Evolutionary conservation across 1,284 basidiomycete genomes (phyloP), one percentile per base, ranked within the genome.

Genomic region (Thelephora terrestris): DNA sequence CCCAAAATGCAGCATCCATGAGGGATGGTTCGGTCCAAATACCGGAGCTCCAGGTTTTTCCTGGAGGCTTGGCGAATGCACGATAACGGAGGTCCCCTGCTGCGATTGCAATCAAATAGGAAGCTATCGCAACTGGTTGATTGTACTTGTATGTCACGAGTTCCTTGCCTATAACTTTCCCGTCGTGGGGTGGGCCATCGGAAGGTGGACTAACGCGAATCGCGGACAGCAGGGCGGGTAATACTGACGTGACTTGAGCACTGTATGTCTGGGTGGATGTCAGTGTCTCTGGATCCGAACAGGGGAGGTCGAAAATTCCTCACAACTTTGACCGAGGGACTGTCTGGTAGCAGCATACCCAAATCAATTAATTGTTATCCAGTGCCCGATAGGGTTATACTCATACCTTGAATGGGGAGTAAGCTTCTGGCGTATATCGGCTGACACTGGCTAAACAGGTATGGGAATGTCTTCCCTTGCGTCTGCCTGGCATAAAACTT

Each of bases 381-480:
- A 23, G 39, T 18, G 16, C 21, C 18, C n/a, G 39, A 18, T 23
- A 14, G 25, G 17, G 39, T 5, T 10, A 16, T 42, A 6, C 3
- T 10, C 20, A 77, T 79, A 75, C 87, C 87, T 76, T 93, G 90
- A 44, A 88, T 65, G 0, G 92, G 92, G 0, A 85, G 76, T 46
- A 96, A 66, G 1, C 85, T 76, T 44, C 91, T 78, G 7, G 85
- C 85, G 61, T 93, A 91, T 57, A 92, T 94, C 17, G 94, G 91
- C 64, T 97, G 93, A 61, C 87, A 91, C 66, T 98, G 93, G 50
- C 89, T 93, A 73, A 96, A 97, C 34, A 97, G 70, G 69, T 89
- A 97, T 0, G 91, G 88, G 65, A 88, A 84, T 49, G 72, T 70
- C 60, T 91, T 90, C 20, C 87, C 87, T 52, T 91, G 88, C 0